Evolutionary conservation across 345 rosid genomes (phyloP), one percentile per base, ranked within the genome.

Genomic region (Draba incana): DNA sequence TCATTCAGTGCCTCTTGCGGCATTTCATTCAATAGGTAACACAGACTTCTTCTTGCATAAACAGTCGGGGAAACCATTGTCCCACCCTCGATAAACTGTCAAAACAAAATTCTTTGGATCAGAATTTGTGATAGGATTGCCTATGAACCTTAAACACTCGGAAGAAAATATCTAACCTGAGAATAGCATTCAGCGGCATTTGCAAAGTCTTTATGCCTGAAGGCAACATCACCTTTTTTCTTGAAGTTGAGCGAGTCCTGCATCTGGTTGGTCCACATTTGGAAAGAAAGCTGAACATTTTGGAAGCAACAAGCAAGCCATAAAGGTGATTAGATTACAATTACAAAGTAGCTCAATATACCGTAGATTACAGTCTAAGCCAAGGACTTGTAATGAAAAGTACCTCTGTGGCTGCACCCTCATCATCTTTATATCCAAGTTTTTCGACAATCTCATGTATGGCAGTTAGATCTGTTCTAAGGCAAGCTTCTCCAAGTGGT

Each of bases 211-310:
- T 83, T 93, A 78, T 87, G 88, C 69, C 85, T 79, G 73, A 93
- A 93, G 64, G 97, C 91, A 71, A 71, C 82, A 80, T 93, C 97
- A 14, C 97, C 97, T 79, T 81, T 87, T 76, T 93, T 93, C 96
- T 88, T 88, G n/a, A 77, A 81, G 58, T 81, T 88, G 39, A 88
- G 68, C 4, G 92, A 90, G 72, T 90, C 97, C 71, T 85, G 88
- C 98, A 90, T 90, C 80, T 93, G 94, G 75, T 90, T 86, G 14
- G 96, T 93, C 98, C 97, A 90, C 94, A 93, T 90, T 66, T 93
- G 97, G 84, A 93, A 93, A 5, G 98, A 90, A 52, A 93, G 98
- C 97, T 93, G 88, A 65, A 62, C 64, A 10, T 64, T 74, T 66
- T 37, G 57, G 3, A 42, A 48, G 25, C 13, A 66, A 37, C 23